Conservation (phyloP, 164 flowering plant species). For the Chimonanthus praecox region DNA sequence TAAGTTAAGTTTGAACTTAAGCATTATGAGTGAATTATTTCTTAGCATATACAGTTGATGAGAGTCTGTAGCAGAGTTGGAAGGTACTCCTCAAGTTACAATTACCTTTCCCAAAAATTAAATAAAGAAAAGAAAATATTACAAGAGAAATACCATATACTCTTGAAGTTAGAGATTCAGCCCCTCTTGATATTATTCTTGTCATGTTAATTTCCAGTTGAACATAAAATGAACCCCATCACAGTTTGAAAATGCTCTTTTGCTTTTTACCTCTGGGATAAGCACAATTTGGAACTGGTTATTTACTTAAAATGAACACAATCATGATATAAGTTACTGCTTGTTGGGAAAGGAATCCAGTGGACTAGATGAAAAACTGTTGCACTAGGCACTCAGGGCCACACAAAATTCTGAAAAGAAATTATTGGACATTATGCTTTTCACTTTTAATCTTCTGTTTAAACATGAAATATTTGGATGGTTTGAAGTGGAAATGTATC, state of each 20-base stretch:
- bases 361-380: neutral
- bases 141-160: neutral
- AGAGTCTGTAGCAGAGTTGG: too few species aligned
- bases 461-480: too few species aligned
- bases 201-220: neutral
- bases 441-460: neutral
- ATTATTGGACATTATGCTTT: neutral
- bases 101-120: too few species aligned
- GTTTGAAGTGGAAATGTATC: neutral
- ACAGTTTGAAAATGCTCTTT: neutral
- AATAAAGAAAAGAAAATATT: too few species aligned
- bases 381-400: neutral
- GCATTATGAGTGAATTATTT: too few species aligned
- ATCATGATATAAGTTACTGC: too few species aligned
- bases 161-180: neutral
- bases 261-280: too few species aligned
- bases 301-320: too few species aligned
- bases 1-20: too few species aligned
- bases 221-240: neutral
- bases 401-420: neutral
- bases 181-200: neutral
- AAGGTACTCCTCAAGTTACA: too few species aligned
- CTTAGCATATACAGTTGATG: too few species aligned
- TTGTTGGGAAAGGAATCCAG: neutral
- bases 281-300: too few species aligned